Evolutionary conservation across 2,329 filamentous ascomycete genomes (phyloP), one percentile per base, ranked within the genome.

Genomic region (Colletotrichum plurivorum): DNA sequence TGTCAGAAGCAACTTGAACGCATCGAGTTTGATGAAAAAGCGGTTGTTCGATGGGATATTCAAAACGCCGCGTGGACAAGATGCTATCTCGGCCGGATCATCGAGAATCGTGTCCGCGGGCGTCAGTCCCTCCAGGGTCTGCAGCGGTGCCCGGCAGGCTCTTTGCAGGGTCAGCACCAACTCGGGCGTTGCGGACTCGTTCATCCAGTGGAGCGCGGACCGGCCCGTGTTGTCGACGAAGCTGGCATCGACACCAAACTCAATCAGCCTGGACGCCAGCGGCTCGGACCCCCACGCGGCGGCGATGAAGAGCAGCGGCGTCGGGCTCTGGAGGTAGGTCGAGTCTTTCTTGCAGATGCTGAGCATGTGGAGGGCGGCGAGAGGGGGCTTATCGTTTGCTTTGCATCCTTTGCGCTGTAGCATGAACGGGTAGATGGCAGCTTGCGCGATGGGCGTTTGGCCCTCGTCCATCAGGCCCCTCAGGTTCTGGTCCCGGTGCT

Each of bases 391-490:
- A 9, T 5, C 18, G 9, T n/a, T n/a, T 12, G 2, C 25, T 20
- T 18, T 13, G 9, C 12, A 16, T 0, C 15, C 3, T 13, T 43
- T 20, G 1, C 20, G 48, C 53, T 49, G 51, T 12, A 41, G 31
- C 25, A 41, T 16, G 12, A 72, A 55, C 6, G 59, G 48, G 13
- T 64, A 71, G 18, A 53, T 52, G 49, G 81, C 74, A 3, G 79
- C 76, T 54, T 79, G 73, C 4, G 73, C 74, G 3, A 81, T 64
- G 1, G 80, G 80, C 0, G 79, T 79, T n/a, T 64, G 58, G 3
- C 75, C 76, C 2, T 62, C 27, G 1, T 61, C 66, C 22, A 70
- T 76, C 2, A 60, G 39, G 1, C 63, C 71, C 8, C 53, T 67
- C 16, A 82, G 63, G 60, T 81, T 81, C 9, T 72, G 51, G 2